Conservation (phyloP, 1,284 basidiomycete genomes). For the Sanguinoderma infundibulare region DNA sequence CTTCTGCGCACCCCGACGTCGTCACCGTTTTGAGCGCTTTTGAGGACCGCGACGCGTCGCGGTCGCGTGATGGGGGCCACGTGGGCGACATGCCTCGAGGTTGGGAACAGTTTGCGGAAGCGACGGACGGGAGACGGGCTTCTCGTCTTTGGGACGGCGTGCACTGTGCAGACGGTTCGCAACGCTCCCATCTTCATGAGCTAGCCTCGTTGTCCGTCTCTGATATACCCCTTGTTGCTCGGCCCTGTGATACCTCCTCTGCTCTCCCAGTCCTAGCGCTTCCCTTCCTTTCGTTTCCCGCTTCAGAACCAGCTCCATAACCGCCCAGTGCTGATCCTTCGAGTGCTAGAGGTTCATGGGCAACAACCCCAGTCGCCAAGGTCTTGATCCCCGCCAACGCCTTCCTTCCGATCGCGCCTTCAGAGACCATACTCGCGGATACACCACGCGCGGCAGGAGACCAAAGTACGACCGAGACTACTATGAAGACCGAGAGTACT, state of each 20-base stretch:
- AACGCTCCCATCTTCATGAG: constrained; percentile 12
- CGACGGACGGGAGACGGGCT: too few species aligned
- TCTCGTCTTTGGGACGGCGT: not conserved
- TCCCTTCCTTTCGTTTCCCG: not conserved
- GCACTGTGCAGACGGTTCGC: not conserved
- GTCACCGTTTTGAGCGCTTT: not conserved
- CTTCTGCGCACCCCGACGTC: not conserved
- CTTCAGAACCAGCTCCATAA: not conserved
- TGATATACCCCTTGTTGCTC: constrained; percentile 8
- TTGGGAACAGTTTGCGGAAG: constrained; percentile 2
- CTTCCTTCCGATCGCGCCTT: constrained; percentile 8
- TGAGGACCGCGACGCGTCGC: constrained; percentile 14
- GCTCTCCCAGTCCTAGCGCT: not conserved
- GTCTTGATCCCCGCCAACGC: constrained; percentile 4
- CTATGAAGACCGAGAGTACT: constrained; percentile 2
- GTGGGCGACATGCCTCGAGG: constrained; percentile 19
- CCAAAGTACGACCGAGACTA: constrained; percentile 11
- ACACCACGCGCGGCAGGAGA: constrained; percentile 5
- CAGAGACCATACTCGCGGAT: constrained; percentile 8
- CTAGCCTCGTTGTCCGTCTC: constrained; percentile 9
- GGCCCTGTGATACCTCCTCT: constrained; percentile 9
- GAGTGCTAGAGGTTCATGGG: constrained; percentile 20
- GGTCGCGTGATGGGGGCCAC: constrained; percentile 18
- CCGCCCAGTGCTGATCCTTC: not conserved
- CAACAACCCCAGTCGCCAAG: constrained; percentile 22